These are phyloP conservation scores for Phyllosticta citrichinensis DNA, from an alignment of 2,329 filamentous ascomycete genomes.

Conservation along the genomic window DNA sequence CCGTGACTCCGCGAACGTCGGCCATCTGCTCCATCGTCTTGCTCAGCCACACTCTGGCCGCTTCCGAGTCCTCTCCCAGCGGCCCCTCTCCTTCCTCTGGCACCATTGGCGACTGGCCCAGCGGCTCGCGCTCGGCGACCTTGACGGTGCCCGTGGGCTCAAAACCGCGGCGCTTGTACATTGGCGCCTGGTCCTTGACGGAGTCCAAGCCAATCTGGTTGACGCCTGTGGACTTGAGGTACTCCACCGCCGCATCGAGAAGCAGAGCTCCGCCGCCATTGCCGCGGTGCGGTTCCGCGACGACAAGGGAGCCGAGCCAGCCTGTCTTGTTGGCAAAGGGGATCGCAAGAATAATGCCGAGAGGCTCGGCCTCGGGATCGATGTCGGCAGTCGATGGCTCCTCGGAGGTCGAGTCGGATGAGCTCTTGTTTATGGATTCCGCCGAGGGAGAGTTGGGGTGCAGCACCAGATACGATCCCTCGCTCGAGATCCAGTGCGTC, in stretches of 20 bases:
- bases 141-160: slow-evolving; percentile 19
- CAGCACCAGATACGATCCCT: slow-evolving; percentile 23
- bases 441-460: slow-evolving; percentile 14
- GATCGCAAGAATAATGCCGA: slow-evolving; percentile 25
- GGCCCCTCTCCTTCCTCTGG: slow-evolving; percentile 12
- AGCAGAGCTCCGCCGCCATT: slow-evolving; percentile 23
- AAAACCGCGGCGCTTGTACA: slow-evolving; percentile 27
- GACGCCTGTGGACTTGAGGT: slow-evolving; percentile 15
- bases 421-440: background rate
- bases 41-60: slow-evolving; percentile 13
- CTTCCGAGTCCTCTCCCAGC: slow-evolving; percentile 16
- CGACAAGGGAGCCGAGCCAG: slow-evolving; percentile 30
- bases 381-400: background rate
- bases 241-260: slow-evolving; percentile 20
- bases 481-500: slow-evolving; percentile 22
- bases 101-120: background rate
- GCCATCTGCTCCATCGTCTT: background rate
- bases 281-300: slow-evolving; percentile 21
- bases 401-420: background rate
- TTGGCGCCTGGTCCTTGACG: slow-evolving; percentile 26
- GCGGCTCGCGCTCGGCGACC: slow-evolving; percentile 15
- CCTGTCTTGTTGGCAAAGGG: slow-evolving; percentile 26
- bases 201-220: slow-evolving; percentile 26
- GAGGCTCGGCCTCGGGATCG: slow-evolving; percentile 12
- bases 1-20: background rate